A percentile compares a stretch with the other conserved stretches of the same genome.
phyloP scores from a whole-genome alignment of 2,329 filamentous ascomycete genomes.

The Camillea tinctor region DNA sequence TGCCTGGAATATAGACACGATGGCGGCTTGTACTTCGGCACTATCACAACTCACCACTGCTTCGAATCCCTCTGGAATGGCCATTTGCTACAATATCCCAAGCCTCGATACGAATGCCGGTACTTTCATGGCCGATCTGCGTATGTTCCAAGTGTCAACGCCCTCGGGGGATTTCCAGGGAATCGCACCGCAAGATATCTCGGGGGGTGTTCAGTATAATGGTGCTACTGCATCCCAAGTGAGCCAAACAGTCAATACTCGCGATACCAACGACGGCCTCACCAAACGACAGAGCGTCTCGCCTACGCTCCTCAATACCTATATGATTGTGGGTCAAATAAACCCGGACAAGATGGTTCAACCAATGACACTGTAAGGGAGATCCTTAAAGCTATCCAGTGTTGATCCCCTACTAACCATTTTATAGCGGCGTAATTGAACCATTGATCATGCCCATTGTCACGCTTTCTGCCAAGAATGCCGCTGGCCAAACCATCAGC shows the following conservation, averaged over 20 bases:
- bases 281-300: slow-evolving; percentile 21
- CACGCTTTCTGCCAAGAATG: slow-evolving; percentile 59
- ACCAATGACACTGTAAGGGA: slow-evolving; percentile 62
- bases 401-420: slow-evolving; percentile 2
- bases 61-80: slow-evolving; percentile 73
- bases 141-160: slow-evolving; percentile 67
- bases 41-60: slow-evolving; percentile 56
- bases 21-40: slow-evolving; percentile 56
- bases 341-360: slow-evolving; percentile 53
- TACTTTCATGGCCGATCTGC: slow-evolving; percentile 73
- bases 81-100: slow-evolving; percentile 80
- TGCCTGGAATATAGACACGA: slow-evolving; percentile 55
- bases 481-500: slow-evolving; percentile 50
- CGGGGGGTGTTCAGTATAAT: slow-evolving; percentile 53
- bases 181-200: slow-evolving; percentile 51
- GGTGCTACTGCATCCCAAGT: slow-evolving; percentile 53
- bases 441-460: slow-evolving; percentile 66
- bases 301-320: slow-evolving; percentile 56
- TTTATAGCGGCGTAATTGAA: slow-evolving; percentile 55
- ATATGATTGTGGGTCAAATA: slow-evolving; percentile 69
- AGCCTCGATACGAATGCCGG: slow-evolving; percentile 66
- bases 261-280: slow-evolving; percentile 12
- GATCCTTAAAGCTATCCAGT: background rate
- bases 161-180: slow-evolving; percentile 54
- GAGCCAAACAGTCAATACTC: slow-evolving; percentile 27